Evolutionary conservation across 495 filamentous ascomycete genomes (phyloP).

Genomic region (Gamarada debralockiae): DNA sequence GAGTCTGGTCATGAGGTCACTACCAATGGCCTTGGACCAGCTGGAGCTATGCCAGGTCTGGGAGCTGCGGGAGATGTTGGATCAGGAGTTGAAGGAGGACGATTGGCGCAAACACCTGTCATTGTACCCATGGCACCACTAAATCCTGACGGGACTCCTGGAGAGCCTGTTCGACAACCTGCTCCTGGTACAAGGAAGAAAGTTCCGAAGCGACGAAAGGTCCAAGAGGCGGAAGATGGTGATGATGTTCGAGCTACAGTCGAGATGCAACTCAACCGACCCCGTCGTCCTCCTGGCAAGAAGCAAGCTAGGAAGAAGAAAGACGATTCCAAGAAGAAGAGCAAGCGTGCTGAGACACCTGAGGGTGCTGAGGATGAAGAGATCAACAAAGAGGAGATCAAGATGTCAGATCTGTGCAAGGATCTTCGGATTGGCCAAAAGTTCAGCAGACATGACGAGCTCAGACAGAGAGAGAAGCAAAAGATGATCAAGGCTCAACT

Average conservation of each 20-base stretch:
- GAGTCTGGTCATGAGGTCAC: neutral
- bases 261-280: constrained; percentile 12
- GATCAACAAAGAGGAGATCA: constrained; percentile 65
- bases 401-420: constrained; percentile 79
- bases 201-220: constrained; percentile 13
- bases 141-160: constrained; percentile 22
- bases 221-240: constrained; percentile 16
- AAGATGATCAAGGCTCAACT: constrained; percentile 34
- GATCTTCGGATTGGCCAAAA: constrained; percentile 75
- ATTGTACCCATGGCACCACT: constrained; percentile 18
- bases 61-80: constrained; percentile 10
- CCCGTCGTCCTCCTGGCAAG: neutral
- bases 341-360: constrained; percentile 58
- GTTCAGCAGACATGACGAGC: constrained; percentile 63
- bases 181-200: constrained; percentile 18
- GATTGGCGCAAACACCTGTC: constrained; percentile 10
- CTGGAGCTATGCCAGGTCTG: constrained; percentile 2
- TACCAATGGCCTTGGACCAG: constrained; percentile 5
- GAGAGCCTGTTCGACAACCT: constrained; percentile 29
- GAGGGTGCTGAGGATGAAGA: constrained; percentile 70
- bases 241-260: constrained; percentile 19
- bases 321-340: constrained; percentile 22
- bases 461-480: constrained; percentile 42
- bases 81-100: neutral
- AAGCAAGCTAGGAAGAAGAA: constrained; percentile 15